Evolutionary conservation across 2,329 filamentous ascomycete genomes (phyloP).

Genomic region (Neonectria ditissima): DNA sequence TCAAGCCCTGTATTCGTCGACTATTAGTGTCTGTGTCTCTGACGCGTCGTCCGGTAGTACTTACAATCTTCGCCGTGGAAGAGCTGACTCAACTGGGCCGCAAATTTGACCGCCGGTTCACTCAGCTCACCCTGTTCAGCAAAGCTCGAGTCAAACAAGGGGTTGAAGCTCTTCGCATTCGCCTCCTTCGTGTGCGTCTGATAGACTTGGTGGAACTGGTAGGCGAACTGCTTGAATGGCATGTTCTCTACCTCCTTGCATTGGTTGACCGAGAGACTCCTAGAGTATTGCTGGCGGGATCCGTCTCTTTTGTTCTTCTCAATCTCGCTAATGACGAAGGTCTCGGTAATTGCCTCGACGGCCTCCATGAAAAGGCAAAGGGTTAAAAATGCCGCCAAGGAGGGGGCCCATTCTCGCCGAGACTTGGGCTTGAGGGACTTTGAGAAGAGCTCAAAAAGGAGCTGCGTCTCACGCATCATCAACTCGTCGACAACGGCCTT

Average conservation of each 20-base stretch:
- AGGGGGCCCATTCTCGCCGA: constrained; percentile 66
- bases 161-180: constrained; percentile 65
- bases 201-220: constrained; percentile 70
- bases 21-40: constrained; percentile 30
- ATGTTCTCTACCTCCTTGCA: constrained; percentile 67
- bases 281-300: constrained; percentile 52
- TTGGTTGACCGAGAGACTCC: constrained; percentile 58
- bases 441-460: constrained; percentile 65
- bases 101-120: constrained; percentile 58
- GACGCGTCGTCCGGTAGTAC: constrained; percentile 40
- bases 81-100: constrained; percentile 57
- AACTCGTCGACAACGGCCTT: constrained; percentile 69
- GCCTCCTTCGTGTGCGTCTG: constrained; percentile 66
- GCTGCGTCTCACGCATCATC: constrained; percentile 62
- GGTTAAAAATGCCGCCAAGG: constrained; percentile 66
- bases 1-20: constrained; percentile 49
- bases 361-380: constrained; percentile 70
- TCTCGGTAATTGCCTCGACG: constrained; percentile 65
- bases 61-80: constrained; percentile 59
- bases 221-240: constrained; percentile 70
- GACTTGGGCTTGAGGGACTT: constrained; percentile 66
- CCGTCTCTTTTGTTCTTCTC: constrained; percentile 59
- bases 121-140: constrained; percentile 60
- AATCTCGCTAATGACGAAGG: constrained; percentile 63
- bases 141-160: constrained; percentile 60